These are phyloP conservation scores for Beauveria medogensis DNA, from an alignment of 2,329 filamentous ascomycete genomes.

Conservation along the genomic window DNA sequence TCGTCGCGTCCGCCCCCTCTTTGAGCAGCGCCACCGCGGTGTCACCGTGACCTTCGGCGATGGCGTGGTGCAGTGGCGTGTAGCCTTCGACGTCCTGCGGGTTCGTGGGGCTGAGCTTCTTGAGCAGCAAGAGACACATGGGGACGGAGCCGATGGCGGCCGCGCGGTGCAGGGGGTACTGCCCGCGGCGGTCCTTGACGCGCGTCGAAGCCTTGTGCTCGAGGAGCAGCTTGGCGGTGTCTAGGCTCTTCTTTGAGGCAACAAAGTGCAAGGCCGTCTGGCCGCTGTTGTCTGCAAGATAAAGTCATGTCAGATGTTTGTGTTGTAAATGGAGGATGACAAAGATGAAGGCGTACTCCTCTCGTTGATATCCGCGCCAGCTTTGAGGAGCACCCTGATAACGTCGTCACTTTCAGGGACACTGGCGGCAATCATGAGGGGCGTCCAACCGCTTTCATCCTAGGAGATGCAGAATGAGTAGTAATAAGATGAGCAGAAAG, in stretches of 20 bases:
- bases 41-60: constrained; percentile 73
- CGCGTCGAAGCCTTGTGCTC: constrained; percentile 67
- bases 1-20: constrained; percentile 73
- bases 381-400: constrained; percentile 58
- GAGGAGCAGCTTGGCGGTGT: constrained; percentile 71
- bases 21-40: constrained; percentile 76
- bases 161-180: constrained; percentile 83
- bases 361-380: constrained; percentile 63
- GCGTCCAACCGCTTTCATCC: constrained; percentile 76
- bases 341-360: constrained; percentile 46
- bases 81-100: constrained; percentile 74
- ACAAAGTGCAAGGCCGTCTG: constrained; percentile 90
- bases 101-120: constrained; percentile 72
- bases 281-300: constrained; percentile 50
- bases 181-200: constrained; percentile 77
- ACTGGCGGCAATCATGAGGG: constrained; percentile 74
- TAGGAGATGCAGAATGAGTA: constrained; percentile 20
- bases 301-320: not conserved
- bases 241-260: constrained; percentile 80
- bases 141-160: constrained; percentile 85
- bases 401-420: constrained; percentile 64
- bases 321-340: not conserved
- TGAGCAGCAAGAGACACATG: constrained; percentile 71
- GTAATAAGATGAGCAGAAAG: too few relatives aligned
- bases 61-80: constrained; percentile 82